These are phyloP conservation scores for Prunus persica DNA, from an alignment of 306 rosid genomes.

Conservation along the genomic window DNA sequence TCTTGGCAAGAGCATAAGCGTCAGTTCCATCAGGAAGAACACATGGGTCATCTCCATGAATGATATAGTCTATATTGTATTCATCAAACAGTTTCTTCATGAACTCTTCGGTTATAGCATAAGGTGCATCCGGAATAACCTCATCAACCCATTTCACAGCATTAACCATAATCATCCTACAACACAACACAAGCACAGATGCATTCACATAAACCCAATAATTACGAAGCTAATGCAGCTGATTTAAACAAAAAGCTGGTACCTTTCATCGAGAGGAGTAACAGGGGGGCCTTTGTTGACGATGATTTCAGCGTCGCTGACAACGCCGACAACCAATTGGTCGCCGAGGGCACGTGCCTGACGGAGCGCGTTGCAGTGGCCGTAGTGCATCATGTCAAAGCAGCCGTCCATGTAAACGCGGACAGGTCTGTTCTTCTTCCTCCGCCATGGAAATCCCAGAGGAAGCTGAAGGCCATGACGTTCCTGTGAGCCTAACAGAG, in stretches of 20 bases:
- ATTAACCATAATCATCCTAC: conserved; percentile 59
- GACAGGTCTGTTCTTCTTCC: conserved; percentile 62
- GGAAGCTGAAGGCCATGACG: conserved; percentile 28
- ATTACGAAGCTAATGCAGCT: neutral
- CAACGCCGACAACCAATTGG: conserved; percentile 57
- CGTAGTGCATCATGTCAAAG: conserved; percentile 71
- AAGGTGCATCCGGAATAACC: conserved; percentile 60
- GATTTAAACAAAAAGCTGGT: neutral
- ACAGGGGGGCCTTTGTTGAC: conserved; percentile 62
- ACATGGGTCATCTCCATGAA: conserved; percentile 63
- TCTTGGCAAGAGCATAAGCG: conserved; percentile 66
- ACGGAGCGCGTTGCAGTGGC: conserved; percentile 67
- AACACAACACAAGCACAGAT: neutral
- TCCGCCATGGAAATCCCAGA: conserved; percentile 29
- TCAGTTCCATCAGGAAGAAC: conserved; percentile 64
- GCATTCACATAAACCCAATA: neutral
- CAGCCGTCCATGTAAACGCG: conserved; percentile 60
- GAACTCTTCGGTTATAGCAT: conserved; percentile 61
- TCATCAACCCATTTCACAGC: conserved; percentile 65
- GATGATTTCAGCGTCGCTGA: conserved; percentile 53
- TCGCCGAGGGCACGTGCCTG: conserved; percentile 69
- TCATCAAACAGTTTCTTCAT: conserved; percentile 61
- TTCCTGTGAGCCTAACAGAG: conserved; percentile 33
- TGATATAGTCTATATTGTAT: conserved; percentile 51
- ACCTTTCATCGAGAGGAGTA: conserved; percentile 59